Evolutionary conservation across 441 rosid genomes (phyloP).

Genomic region (Erodium chrysanthum): DNA sequence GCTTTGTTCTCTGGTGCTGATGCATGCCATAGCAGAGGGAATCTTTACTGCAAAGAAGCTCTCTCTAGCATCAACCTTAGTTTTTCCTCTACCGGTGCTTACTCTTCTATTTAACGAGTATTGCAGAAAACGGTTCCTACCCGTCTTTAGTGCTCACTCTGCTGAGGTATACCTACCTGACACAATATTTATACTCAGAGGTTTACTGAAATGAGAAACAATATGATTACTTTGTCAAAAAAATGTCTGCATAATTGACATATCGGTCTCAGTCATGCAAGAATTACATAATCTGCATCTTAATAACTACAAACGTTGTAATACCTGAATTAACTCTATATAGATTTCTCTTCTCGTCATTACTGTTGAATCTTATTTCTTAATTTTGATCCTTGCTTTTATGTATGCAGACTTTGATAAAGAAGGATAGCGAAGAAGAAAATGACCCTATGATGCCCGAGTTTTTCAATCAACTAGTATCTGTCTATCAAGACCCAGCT

Average conservation of each 20-base stretch:
- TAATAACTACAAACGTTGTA: too few relatives aligned
- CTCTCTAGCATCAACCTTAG: slow-evolving; percentile 52
- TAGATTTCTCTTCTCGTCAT: neutral
- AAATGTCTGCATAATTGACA: too few relatives aligned
- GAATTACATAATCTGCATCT: too few relatives aligned
- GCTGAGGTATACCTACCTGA: slow-evolving; percentile 52
- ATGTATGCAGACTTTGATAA: slow-evolving; percentile 51
- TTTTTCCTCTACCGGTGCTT: slow-evolving; percentile 64
- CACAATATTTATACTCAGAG: neutral
- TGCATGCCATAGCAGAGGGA: slow-evolving; percentile 89
- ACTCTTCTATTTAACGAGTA: slow-evolving; percentile 91
- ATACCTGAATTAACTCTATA: too few relatives aligned
- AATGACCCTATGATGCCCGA: slow-evolving; percentile 43
- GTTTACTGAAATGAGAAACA: too few relatives aligned
- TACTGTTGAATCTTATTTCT: neutral
- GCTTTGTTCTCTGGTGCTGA: slow-evolving; percentile 79
- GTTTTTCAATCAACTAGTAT: slow-evolving; percentile 44
- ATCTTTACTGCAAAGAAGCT: slow-evolving; percentile 71
- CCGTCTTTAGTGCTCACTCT: slow-evolving; percentile 60
- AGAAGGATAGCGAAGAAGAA: slow-evolving; percentile 60
- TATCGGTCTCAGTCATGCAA: too few relatives aligned
- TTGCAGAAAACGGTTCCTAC: slow-evolving; percentile 90
- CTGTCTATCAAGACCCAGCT: slow-evolving; percentile 77
- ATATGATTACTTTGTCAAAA: too few relatives aligned
- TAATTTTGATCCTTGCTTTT: slow-evolving; percentile 3